Evolutionary conservation across 2,329 filamentous ascomycete genomes (phyloP).

Genomic region (Colletotrichum nymphaeae): DNA sequence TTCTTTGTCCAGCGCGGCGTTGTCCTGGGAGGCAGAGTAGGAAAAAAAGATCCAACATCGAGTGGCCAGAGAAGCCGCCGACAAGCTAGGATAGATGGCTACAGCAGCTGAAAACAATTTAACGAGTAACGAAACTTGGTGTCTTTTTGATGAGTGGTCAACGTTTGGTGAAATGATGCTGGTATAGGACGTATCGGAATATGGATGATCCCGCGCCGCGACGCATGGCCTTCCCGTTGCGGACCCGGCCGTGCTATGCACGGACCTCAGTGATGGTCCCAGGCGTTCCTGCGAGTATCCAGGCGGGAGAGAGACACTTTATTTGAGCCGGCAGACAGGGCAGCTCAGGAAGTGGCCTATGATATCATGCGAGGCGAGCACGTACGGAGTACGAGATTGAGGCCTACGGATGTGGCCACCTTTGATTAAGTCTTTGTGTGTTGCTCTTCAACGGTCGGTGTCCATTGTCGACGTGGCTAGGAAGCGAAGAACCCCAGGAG

Average conservation of each 20-base stretch:
- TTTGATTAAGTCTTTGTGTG: neutral
- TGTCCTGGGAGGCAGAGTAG: conserved; percentile 21
- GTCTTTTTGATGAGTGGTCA: neutral
- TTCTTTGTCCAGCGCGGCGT: conserved; percentile 34
- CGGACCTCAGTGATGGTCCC: neutral
- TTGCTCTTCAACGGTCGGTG: neutral
- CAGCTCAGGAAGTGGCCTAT: conserved; percentile 4
- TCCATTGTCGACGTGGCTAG: neutral
- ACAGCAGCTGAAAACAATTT: conserved; percentile 23
- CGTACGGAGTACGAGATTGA: neutral
- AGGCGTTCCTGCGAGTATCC: conserved; percentile 6
- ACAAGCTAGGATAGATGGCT: conserved; percentile 17
- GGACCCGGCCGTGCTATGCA: neutral
- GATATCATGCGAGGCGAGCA: neutral
- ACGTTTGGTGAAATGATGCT: too few relatives aligned
- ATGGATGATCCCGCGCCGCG: conserved; percentile 23
- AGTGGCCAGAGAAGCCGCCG: conserved; percentile 1
- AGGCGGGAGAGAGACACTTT: neutral
- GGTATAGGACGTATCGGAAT: neutral
- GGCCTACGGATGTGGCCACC: neutral
- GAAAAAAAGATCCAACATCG: conserved; percentile 7
- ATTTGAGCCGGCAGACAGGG: neutral
- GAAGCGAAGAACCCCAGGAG: neutral
- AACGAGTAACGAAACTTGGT: conserved; percentile 17
- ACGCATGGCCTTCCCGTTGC: neutral